Base-by-base conservation (phyloP, 805 yeast species). In the Ogataea trehalophila region DNA sequence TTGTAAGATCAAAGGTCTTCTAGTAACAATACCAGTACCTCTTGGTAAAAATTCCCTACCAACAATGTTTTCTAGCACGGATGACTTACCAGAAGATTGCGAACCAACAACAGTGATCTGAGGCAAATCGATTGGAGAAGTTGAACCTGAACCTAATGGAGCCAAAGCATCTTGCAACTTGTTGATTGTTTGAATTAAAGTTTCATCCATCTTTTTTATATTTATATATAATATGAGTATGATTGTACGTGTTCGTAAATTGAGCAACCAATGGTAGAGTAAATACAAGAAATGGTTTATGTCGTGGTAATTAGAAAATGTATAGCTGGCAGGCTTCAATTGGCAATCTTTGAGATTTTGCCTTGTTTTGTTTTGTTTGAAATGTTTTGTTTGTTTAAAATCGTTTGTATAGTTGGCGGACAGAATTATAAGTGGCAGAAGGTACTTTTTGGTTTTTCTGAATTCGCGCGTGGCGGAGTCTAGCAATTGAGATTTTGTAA, bases 41-140 rank as follows among this genome's bases (percentile, higher is more conserved):
- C 96, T 76, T 47, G 96, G 96, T 53, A 89, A 72, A 68, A 88
- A 88, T 69, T 88, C 96, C 61, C 95, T 77, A 14, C 96, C 96
- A 38, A 90, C 96, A 55, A 88, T 87, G 70, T 88, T 88, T 66
- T 88, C 96, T 58, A 88, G 76, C 17, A 88, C 96, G 0, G 95
- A 87, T 22, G 92, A 84, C 69, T 88, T 88, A 54, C 96, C 96
- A 52, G 86, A 76, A 39, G 95, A 87, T 65, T 88, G 96, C 5
- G 95, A 87, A 37, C 96, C 96, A 40, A 88, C 96, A 35, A 88
- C 96, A n/a, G 96, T 88, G 61, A 89, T 89, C 67, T 89, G 96
- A 15, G 96, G 96, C 55, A 89, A 75, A 67, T 89, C 96, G 45
- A 89, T 89, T 14, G 96, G 95, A n/a, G 94, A 85, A 38, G 79